Conservation (phyloP, 257 asterid species). For the Haberlea rhodopensis region DNA sequence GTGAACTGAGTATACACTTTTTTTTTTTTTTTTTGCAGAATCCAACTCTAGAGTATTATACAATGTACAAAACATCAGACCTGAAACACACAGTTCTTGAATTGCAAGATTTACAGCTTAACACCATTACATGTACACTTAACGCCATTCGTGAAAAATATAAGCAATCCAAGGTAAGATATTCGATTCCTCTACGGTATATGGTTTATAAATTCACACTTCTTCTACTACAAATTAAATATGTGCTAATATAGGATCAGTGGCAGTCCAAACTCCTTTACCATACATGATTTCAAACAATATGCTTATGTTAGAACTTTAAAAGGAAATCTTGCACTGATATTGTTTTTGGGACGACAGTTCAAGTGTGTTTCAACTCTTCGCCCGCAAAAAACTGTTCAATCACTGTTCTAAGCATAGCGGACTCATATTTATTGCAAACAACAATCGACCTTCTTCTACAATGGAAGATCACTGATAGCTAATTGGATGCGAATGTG, state of each 20-base stretch:
- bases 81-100: conserved; percentile 58
- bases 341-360: conserved; percentile 43
- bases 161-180: conserved; percentile 70
- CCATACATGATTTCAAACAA: too few species aligned
- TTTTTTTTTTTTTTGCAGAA: conserved; percentile 63
- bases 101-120: conserved; percentile 68
- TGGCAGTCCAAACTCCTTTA: not conserved
- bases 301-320: not conserved
- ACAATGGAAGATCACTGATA: conserved; percentile 33
- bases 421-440: conserved; percentile 29
- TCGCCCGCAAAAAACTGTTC: conserved; percentile 42
- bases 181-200: too few species aligned
- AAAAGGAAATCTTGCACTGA: conserved; percentile 14
- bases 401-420: conserved; percentile 51
- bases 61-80: conserved; percentile 53
- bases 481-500: conserved; percentile 28
- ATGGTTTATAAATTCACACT: too few species aligned
- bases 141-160: conserved; percentile 77
- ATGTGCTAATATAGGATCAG: too few species aligned
- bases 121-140: conserved; percentile 45
- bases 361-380: conserved; percentile 75
- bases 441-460: conserved; percentile 31
- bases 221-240: too few species aligned
- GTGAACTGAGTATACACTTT: conserved; percentile 10
- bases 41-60: conserved; percentile 83